Conservation (phyloP, 352 stramenopile species). For the Pythium diclinum region DNA sequence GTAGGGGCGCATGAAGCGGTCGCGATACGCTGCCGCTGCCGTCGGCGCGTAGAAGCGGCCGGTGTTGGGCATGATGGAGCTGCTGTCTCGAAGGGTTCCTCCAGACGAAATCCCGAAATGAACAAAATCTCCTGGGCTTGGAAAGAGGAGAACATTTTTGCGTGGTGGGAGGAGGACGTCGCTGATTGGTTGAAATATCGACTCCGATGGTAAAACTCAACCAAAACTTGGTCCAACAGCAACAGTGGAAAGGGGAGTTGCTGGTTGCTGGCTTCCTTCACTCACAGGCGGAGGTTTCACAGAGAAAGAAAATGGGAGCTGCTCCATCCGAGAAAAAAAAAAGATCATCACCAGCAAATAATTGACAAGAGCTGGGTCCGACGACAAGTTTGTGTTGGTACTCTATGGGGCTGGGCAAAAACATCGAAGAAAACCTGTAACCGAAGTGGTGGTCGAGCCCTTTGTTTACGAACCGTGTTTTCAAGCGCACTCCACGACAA, state of each 20-base stretch:
- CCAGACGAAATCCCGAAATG: constrained; percentile 27
- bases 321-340: neutral
- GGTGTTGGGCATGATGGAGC: constrained; percentile 25
- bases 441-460: neutral
- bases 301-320: neutral
- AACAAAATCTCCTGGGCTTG: neutral
- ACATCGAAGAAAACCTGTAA: neutral
- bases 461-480: neutral
- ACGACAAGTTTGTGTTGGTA: neutral
- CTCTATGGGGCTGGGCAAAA: neutral
- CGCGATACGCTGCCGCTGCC: constrained; percentile 17
- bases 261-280: constrained; percentile 2
- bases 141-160: constrained; percentile 12
- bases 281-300: neutral
- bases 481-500: neutral
- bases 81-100: constrained; percentile 1
- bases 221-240: neutral
- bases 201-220: neutral
- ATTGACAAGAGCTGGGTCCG: neutral
- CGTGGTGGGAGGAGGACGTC: constrained; percentile 17
- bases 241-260: constrained; percentile 19
- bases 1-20: constrained; percentile 31
- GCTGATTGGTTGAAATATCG: constrained; percentile 23
- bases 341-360: constrained; percentile 12
- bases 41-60: constrained; percentile 24